Conservation (phyloP, 768 basidiomycete genomes). For the Daedaleopsis nitida region DNA sequence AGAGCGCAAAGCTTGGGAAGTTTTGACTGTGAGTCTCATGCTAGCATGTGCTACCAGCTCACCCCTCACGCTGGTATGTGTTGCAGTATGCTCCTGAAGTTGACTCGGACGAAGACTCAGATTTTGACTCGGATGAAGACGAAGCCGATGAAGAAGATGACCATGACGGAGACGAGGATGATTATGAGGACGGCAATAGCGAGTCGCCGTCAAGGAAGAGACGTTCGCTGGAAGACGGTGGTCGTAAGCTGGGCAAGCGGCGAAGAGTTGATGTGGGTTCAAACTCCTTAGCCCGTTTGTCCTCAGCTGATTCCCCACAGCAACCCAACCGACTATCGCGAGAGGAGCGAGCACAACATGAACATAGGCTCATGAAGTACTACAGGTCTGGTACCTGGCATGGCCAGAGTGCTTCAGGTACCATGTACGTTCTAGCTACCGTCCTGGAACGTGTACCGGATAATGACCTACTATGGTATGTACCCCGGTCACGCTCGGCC, state of each 20-base stretch:
- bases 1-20: constrained; percentile 83
- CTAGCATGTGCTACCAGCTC: not conserved
- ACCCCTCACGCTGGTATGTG: not conserved
- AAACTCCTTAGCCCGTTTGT: too few species aligned
- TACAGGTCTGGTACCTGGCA: constrained; percentile 84
- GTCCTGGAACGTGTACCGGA: constrained; percentile 84
- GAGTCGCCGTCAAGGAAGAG: constrained; percentile 50
- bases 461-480: constrained; percentile 89
- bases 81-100: constrained; percentile 76
- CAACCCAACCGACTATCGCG: constrained; percentile 61
- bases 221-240: constrained; percentile 42
- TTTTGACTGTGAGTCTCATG: constrained; percentile 61
- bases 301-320: constrained; percentile 27
- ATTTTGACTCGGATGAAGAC: constrained; percentile 46
- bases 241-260: constrained; percentile 53
- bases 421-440: constrained; percentile 87
- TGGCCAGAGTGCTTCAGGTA: constrained; percentile 87
- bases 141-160: constrained; percentile 40
- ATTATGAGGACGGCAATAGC: constrained; percentile 45
- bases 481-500: not conserved
- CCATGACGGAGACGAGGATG: constrained; percentile 46
- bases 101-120: constrained; percentile 65
- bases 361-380: constrained; percentile 72
- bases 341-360: constrained; percentile 68
- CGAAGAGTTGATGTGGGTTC: constrained; percentile 51